Conservation (phyloP, 2,329 filamentous ascomycete genomes). For the Pseudodiploospora longispora region DNA sequence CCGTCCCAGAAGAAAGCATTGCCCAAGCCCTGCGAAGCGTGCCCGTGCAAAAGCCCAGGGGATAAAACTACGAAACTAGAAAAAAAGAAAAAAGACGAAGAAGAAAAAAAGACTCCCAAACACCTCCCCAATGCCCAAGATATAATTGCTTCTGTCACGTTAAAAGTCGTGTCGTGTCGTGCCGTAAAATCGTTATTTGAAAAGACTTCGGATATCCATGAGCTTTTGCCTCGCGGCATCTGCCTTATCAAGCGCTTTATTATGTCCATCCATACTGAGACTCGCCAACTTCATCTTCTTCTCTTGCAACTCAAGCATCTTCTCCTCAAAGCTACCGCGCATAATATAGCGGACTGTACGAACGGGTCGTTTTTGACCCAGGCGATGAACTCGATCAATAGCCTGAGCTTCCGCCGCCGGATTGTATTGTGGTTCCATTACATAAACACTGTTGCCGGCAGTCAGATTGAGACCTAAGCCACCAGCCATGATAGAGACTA, state of each 20-base stretch:
- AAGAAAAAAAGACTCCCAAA: neutral
- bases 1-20: neutral
- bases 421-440: constrained; percentile 99
- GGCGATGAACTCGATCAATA: constrained; percentile 87
- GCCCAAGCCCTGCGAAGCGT: too few relatives aligned
- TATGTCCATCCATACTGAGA: constrained; percentile 66
- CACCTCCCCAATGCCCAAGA: constrained; percentile 1
- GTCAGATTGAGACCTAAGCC: constrained; percentile 90
- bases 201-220: constrained; percentile 50
- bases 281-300: constrained; percentile 91
- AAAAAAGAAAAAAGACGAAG: neutral
- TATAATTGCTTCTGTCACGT: neutral
- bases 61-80: neutral
- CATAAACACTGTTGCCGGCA: constrained; percentile 79
- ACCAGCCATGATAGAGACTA: constrained; percentile 88
- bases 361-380: constrained; percentile 85
- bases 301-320: constrained; percentile 80
- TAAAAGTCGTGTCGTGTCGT: neutral
- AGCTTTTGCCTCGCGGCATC: constrained; percentile 53
- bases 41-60: too few relatives aligned
- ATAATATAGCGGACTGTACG: constrained; percentile 86
- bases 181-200: constrained; percentile 31
- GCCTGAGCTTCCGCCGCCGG: constrained; percentile 95
- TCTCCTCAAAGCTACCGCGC: constrained; percentile 84
- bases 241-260: constrained; percentile 44